These are phyloP conservation scores for Nidularia pulvinata DNA, from an alignment of 768 basidiomycete genomes.

Conservation along the genomic window DNA sequence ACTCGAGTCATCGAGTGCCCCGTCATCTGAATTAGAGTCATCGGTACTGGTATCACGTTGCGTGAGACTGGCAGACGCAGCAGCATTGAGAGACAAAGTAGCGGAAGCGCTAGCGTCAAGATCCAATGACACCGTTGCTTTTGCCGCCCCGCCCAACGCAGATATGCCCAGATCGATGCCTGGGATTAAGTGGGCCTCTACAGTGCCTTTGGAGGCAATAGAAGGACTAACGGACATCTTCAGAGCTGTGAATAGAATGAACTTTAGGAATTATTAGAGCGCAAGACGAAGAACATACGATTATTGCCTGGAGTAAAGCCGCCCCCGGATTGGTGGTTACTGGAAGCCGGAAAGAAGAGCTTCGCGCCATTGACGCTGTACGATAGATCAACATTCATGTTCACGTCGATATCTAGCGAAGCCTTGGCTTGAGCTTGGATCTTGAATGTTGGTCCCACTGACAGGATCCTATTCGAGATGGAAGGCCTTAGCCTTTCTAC, in stretches of 20 bases:
- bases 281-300: constrained; percentile 26
- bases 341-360: constrained; percentile 40
- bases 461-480: constrained; percentile 30
- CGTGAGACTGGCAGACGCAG: not conserved
- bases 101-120: constrained; percentile 31
- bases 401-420: constrained; percentile 30
- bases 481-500: no score
- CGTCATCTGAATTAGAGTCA: no score
- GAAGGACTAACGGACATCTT: constrained; percentile 36
- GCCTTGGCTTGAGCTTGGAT: constrained; percentile 35
- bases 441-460: constrained; percentile 45
- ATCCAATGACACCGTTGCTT: constrained; percentile 38
- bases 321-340: constrained; percentile 12
- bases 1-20: no score
- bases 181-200: constrained; percentile 50
- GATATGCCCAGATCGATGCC: constrained; percentile 41
- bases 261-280: not conserved
- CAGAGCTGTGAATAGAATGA: constrained; percentile 24
- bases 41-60: no score
- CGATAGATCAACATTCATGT: constrained; percentile 38
- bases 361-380: constrained; percentile 39
- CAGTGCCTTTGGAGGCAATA: constrained; percentile 34
- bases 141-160: constrained; percentile 30
- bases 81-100: constrained; percentile 19
- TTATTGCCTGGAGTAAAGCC: constrained; percentile 35